Base-by-base conservation (phyloP, 116 monocot genomes). In the Phalaenopsis hybrid region DNA sequence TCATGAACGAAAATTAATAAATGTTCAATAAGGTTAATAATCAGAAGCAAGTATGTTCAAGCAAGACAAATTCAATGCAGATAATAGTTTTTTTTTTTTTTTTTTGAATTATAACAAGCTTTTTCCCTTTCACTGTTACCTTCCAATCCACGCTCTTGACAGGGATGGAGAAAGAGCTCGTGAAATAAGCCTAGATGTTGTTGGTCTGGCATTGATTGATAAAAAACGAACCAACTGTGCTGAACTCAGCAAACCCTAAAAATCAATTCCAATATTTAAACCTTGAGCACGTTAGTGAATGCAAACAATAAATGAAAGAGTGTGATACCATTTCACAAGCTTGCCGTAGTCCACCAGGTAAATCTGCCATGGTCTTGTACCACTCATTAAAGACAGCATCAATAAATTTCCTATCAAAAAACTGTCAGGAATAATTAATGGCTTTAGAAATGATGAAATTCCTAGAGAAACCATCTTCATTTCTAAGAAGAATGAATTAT, bases 311-410 rank as follows among this genome's bases (percentile, higher is more conserved):
- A 79, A 75, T 75, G 44, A 68, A 55, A 74, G 52, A 50, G 18
- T 1, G 1, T 0, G 61, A 33, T 86, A 99, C 99, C 99, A 99
- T 91, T 89, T 99, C 95, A 90, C 91, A 95, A 81, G 95, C 95
- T 87, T 99, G 99, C 23, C 91, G 85, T 45, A 99, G 89, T 17
- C 99, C 99, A 83, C 92, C 88, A 86, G 99, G 99, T 37, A 99
- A 86, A 82, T 95, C 90, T 45, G 51, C 58, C 90, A 99, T 89
- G 50, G 92, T 95, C 82, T 99, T 99, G 72, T 89, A 89, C 99
- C 99, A 99, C 82, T 99, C 99, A 55, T 94, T 89, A 44, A 99
- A 84, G 21, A 99, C 95, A 34, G 99, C 99, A 86, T 99, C 99
- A 15, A 99, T 87, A 90, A 99, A 95, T 80, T 95, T 84, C 86